Evolutionary conservation across 208 protist species (phyloP).

Genomic region (Naegleria fowleri): DNA sequence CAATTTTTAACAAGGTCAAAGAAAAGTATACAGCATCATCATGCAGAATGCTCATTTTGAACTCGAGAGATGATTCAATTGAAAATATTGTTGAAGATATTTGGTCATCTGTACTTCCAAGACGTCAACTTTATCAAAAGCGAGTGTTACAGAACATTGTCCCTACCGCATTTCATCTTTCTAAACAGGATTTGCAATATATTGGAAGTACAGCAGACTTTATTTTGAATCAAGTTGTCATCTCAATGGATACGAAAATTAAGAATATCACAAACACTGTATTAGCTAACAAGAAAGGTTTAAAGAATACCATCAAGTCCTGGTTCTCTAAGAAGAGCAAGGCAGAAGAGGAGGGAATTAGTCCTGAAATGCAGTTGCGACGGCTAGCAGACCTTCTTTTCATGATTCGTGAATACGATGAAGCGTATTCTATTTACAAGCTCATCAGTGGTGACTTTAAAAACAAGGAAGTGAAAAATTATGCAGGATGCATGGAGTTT

Average conservation of each 20-base stretch:
- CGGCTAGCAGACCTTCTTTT: background rate
- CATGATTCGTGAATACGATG: background rate
- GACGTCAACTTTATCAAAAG: background rate
- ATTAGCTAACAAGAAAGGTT: background rate
- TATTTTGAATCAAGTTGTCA: background rate
- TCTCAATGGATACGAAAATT: conserved; percentile 2
- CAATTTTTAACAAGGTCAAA: background rate
- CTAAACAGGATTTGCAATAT: background rate
- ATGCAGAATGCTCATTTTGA: background rate
- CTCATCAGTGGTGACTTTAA: background rate
- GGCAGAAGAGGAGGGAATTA: background rate
- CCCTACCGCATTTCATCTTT: background rate
- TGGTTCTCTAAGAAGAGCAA: background rate
- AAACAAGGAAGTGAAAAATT: background rate
- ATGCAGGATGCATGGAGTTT: background rate
- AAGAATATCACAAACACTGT: background rate
- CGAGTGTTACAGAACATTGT: background rate
- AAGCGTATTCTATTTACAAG: background rate
- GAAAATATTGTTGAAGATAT: background rate
- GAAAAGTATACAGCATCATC: background rate
- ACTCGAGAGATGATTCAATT: background rate
- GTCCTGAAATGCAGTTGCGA: conserved; percentile 13
- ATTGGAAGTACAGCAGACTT: background rate
- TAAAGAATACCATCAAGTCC: background rate
- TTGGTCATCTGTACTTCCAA: background rate